Evolutionary conservation across 768 basidiomycete species (phyloP).

Genomic region (Panellus pusillus): DNA sequence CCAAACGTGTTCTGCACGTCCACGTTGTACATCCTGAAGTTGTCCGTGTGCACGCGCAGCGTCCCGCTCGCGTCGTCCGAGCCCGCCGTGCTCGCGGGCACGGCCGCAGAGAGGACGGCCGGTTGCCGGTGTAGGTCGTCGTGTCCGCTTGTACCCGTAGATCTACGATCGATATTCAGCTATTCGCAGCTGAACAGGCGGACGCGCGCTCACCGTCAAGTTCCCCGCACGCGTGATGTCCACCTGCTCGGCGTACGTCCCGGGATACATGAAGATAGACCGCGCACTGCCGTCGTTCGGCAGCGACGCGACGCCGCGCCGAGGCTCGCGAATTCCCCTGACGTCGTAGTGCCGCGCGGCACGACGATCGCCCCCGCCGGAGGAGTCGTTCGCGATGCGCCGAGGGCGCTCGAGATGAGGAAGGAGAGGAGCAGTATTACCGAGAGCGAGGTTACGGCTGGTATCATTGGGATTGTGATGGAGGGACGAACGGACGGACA

Average conservation of each 20-base stretch:
- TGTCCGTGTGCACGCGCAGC: conserved; percentile 46
- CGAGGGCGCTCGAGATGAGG: conserved; percentile 20
- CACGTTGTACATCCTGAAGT: conserved; percentile 52
- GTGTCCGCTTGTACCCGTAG: conserved; percentile 44
- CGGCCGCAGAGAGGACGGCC: conserved; percentile 39
- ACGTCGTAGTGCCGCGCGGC: conserved; percentile 35
- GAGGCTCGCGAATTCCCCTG: conserved; percentile 42
- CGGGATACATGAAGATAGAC: conserved; percentile 49
- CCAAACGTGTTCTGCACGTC: conserved; percentile 51
- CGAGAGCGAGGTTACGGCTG: not conserved
- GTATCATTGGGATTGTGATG: no score
- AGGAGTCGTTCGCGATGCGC: conserved; percentile 40
- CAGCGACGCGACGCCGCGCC: conserved; percentile 42
- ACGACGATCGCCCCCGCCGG: conserved; percentile 45
- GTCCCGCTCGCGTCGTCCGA: conserved; percentile 51
- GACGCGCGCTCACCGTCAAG: conserved; percentile 34
- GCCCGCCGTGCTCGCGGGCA: conserved; percentile 36
- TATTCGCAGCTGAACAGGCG: no score
- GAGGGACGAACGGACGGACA: no score
- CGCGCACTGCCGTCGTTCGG: conserved; percentile 39
- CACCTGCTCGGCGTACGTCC: conserved; percentile 46
- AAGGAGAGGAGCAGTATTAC: not conserved
- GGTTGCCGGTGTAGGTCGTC: conserved; percentile 37
- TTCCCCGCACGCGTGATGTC: conserved; percentile 46
- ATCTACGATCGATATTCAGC: no score